These are phyloP conservation scores for Eucalyptus polybractea DNA, from an alignment of 345 rosid genomes.

Conservation along the genomic window DNA sequence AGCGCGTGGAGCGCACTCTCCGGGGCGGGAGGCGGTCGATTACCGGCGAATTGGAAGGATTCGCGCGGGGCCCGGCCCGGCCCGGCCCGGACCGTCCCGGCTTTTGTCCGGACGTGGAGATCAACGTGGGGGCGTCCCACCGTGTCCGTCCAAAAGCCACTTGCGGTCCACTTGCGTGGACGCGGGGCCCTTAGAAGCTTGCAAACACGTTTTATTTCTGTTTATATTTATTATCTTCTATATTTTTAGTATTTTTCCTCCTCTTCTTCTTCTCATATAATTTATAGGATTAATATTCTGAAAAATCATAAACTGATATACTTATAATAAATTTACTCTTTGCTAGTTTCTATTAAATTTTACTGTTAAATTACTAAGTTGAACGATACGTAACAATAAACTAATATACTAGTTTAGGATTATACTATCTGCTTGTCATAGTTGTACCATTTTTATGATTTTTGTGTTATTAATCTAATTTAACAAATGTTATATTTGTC, in stretches of 20 bases:
- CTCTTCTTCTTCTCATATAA: background rate
- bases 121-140: background rate
- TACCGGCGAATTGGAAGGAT: background rate
- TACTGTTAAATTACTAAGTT: too few relatives aligned
- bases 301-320: fast-evolving
- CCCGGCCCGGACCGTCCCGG: background rate
- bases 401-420: too few relatives aligned
- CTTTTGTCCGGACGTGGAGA: background rate
- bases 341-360: fast-evolving
- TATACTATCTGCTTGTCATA: too few relatives aligned
- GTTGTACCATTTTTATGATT: too few relatives aligned
- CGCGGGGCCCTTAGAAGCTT: background rate
- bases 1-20: background rate
- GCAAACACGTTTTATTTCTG: background rate
- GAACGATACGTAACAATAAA: fast-evolving
- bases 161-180: background rate
- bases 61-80: background rate
- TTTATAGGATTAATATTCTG: fast-evolving
- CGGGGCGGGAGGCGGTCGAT: background rate
- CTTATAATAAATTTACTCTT: fast-evolving
- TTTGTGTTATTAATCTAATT: too few relatives aligned
- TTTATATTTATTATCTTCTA: background rate
- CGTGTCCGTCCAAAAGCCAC: background rate
- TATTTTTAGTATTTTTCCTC: background rate
- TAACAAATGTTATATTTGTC: too few relatives aligned